Base-by-base conservation (phyloP, 805 yeast genomes). In the Metschnikowia continentalis region DNA sequence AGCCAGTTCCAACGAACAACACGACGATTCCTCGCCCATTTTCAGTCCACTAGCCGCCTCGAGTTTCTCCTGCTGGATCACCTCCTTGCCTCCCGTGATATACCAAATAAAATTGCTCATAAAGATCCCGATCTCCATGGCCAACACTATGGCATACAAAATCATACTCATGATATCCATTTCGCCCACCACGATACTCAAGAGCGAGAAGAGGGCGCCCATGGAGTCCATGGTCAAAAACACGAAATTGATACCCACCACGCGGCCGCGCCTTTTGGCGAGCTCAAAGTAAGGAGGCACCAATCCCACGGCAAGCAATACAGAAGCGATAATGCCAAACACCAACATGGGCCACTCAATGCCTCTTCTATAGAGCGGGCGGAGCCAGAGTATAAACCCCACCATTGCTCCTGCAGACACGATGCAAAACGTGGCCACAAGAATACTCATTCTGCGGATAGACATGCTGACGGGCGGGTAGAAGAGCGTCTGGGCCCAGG, bases 241-340 rank as follows among this genome's bases (percentile, higher is more conserved):
- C 2, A 86, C 57, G 61, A 92, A 90, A 64, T 90, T 90, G 61
- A 92, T 86, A 0, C 98, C 98, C 3, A 90, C 82, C 2, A 92
- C 97, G 35, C 86, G 71, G 1, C 97, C 97, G 47, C 80, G 67
- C 55, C 96, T 76, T 61, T 89, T 88, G 32, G 82, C 78, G 23
- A 92, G 70, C 65, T 92, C 97, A 58, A 82, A 83, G 64, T 91
- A 92, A 4, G 97, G 97, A 0, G 97, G 97, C 0, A 92, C 56
- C 35, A 92, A 74, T 0, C 98, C 98, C 2, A 78, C 63, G 0
- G 87, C 94, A 7, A 92, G 70, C 17, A 88, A 64, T 0, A 91
- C 73, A 1, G 94, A 81, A 0, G 97, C 96, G 15, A 89, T 54
- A 30, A 88, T 79, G 13, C 97, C 97, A 58, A 90, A 79, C 32